Percentiles rank a stretch among this genome's conserved stretches.
phyloP scores from a whole-genome alignment of 2,329 filamentous ascomycete genomes.

The Huntiella omanensis region DNA sequence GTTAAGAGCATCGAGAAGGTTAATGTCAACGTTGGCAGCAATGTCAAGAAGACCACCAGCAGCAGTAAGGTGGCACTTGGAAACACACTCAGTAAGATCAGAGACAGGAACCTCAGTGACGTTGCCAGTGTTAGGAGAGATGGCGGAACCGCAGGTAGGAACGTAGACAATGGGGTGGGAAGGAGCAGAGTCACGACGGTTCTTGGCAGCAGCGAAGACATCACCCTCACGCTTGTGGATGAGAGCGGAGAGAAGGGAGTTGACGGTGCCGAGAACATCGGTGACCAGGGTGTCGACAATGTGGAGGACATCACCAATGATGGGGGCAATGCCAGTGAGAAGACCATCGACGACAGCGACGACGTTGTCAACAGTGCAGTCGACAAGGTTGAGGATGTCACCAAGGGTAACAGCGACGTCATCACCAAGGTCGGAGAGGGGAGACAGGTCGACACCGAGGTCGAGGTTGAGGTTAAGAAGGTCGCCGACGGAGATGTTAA shows the following conservation, averaged over 20 bases:
- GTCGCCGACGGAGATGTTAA: conserved; percentile 1
- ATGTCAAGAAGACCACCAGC: conserved; percentile 8
- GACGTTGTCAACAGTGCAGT: conserved; percentile 3
- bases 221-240: conserved; percentile 9
- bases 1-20: conserved; percentile 15
- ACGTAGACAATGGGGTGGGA: conserved; percentile 40
- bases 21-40: conserved; percentile 5
- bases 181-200: not conserved
- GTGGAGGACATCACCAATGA: conserved; percentile 3
- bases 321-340: conserved; percentile 2
- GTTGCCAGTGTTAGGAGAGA: not conserved
- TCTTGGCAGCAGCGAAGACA: conserved; percentile 1
- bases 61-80: conserved; percentile 7
- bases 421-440: not conserved
- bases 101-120: conserved; percentile 5
- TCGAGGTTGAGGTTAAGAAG: conserved; percentile 8
- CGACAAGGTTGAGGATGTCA: conserved; percentile 3
- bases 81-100: conserved; percentile 8
- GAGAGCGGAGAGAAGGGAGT: conserved; percentile 3
- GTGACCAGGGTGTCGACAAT: not conserved
- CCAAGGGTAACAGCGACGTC: conserved; percentile 5
- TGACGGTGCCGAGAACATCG: conserved; percentile 4
- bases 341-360: conserved; percentile 3
- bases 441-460: conserved; percentile 3
- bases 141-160: conserved; percentile 21